These are phyloP conservation scores for Cystobasidium slooffiae DNA, from an alignment of 1,284 basidiomycete species.

Conservation along the genomic window DNA sequence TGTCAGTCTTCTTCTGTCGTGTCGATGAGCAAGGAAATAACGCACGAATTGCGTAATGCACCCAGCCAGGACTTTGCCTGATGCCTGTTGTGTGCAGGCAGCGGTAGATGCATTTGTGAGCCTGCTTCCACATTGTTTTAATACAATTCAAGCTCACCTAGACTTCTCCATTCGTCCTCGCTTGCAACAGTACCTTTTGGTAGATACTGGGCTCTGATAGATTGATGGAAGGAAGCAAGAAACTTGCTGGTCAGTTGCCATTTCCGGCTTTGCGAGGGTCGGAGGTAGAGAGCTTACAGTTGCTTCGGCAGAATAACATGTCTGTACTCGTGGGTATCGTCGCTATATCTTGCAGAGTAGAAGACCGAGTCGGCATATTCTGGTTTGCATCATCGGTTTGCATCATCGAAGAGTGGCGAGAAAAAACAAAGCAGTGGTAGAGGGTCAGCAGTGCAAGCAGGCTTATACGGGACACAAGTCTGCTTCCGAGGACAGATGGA, in stretches of 20 bases:
- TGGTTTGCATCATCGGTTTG: slow-evolving; percentile 37
- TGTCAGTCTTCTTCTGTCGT: not conserved
- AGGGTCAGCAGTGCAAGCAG: too few relatives aligned
- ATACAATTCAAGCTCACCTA: slow-evolving; percentile 70
- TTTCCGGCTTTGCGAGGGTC: too few relatives aligned
- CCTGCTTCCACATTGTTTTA: not conserved
- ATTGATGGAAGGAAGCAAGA: not conserved
- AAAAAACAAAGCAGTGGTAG: too few relatives aligned
- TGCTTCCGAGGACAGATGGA: too few relatives aligned
- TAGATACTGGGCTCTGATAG: slow-evolving; percentile 53
- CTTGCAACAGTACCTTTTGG: slow-evolving; percentile 64
- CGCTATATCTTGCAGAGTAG: slow-evolving; percentile 60
- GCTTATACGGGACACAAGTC: too few relatives aligned
- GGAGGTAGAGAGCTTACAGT: slow-evolving; percentile 69
- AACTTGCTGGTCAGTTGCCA: not conserved
- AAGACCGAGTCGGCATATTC: slow-evolving; percentile 48
- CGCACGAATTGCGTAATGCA: slow-evolving; percentile 92
- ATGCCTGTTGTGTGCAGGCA: not conserved
- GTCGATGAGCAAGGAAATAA: not conserved
- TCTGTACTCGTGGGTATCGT: slow-evolving; percentile 69
- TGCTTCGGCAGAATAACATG: slow-evolving; percentile 90
- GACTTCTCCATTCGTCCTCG: slow-evolving; percentile 91
- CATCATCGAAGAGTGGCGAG: too few relatives aligned
- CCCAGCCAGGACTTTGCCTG: slow-evolving; percentile 73
- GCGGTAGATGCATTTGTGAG: not conserved